A percentile compares a stretch with the other conserved stretches of the same genome.
phyloP scores from a whole-genome alignment of 176 grass and related monocot species.

The Oryza officinalis region DNA sequence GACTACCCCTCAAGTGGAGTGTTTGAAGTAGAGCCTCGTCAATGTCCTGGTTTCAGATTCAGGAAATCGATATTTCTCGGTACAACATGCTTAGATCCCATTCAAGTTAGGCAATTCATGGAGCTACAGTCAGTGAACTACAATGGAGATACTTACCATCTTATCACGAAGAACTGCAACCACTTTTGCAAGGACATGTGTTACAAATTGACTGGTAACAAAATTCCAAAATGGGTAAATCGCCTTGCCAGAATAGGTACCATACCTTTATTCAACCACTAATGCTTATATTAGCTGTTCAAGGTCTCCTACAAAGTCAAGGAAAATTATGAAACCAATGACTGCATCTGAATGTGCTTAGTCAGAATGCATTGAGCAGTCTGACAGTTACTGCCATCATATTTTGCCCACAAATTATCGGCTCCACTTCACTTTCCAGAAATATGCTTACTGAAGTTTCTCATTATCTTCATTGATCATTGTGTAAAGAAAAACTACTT shows the following conservation, averaged over 20 bases:
- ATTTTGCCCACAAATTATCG: slow-evolving; percentile 6
- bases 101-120: slow-evolving; percentile 89
- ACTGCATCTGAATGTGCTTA: slow-evolving; percentile 24
- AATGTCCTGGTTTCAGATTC: slow-evolving; percentile 94
- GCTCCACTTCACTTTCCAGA: slow-evolving; percentile 38
- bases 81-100: slow-evolving; percentile 80
- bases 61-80: slow-evolving; percentile 93
- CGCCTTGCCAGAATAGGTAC: slow-evolving; percentile 95
- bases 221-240: slow-evolving; percentile 94
- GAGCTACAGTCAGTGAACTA: slow-evolving; percentile 88
- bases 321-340: not conserved
- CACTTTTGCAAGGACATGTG: slow-evolving; percentile 97
- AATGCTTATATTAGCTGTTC: slow-evolving; percentile 27
- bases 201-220: slow-evolving; percentile 80
- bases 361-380: slow-evolving; percentile 30
- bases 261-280: slow-evolving; percentile 12
- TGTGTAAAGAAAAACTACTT: slow-evolving; percentile 12
- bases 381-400: not conserved
- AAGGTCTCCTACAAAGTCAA: slow-evolving; percentile 17
- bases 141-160: slow-evolving; percentile 92
- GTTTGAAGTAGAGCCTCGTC: slow-evolving; percentile 90
- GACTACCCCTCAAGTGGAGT: slow-evolving; percentile 90
- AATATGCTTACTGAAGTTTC: slow-evolving; percentile 31
- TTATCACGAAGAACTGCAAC: slow-evolving; percentile 97
- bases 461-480: not conserved